Evolutionary conservation across 2,329 filamentous ascomycete species (phyloP).

Genomic region (Venturia pyrina): DNA sequence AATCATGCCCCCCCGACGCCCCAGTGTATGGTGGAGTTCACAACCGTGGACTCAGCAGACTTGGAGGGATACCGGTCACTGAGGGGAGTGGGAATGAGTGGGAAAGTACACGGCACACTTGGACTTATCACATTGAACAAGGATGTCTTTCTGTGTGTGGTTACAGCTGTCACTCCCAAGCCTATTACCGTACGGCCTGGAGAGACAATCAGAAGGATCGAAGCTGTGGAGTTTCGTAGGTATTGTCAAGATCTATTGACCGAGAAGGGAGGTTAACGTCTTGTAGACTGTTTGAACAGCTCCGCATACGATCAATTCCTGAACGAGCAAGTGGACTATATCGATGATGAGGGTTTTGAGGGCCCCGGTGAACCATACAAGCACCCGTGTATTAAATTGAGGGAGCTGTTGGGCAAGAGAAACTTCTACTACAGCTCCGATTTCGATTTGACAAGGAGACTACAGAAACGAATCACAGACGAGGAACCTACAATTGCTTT

Average conservation of each 20-base stretch:
- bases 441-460: conserved; percentile 86
- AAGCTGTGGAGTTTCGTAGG: conserved; percentile 69
- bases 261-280: background rate
- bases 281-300: conserved; percentile 71
- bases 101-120: conserved; percentile 70
- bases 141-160: conserved; percentile 85
- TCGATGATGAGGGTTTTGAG: conserved; percentile 44
- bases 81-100: conserved; percentile 42
- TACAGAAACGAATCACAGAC: conserved; percentile 65
- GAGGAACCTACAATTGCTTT: conserved; percentile 76
- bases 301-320: conserved; percentile 73
- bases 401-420: conserved; percentile 84
- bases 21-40: conserved; percentile 85
- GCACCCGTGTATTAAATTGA: conserved; percentile 81
- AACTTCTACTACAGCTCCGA: conserved; percentile 99
- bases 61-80: conserved; percentile 68
- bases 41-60: conserved; percentile 52
- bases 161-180: conserved; percentile 60
- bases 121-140: conserved; percentile 74
- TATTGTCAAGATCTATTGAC: conserved; percentile 4
- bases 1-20: conserved; percentile 26
- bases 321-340: conserved; percentile 44
- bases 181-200: conserved; percentile 77
- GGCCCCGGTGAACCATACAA: conserved; percentile 59
- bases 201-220: conserved; percentile 82